Base-by-base conservation (phyloP, 257 asterid species). In the Haberlea rhodopensis region DNA sequence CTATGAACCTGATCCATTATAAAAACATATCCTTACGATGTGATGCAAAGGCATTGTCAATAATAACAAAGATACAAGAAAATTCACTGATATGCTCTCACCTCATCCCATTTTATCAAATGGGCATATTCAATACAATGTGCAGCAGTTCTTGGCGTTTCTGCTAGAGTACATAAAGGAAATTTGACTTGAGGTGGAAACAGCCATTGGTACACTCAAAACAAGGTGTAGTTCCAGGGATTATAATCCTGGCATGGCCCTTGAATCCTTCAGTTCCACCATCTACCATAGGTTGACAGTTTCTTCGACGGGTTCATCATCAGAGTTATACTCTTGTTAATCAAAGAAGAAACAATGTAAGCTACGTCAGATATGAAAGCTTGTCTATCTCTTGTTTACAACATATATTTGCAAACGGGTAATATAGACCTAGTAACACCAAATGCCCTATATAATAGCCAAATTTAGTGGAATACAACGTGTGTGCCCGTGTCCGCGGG, bases 101-200 rank as follows among this genome's bases (percentile, higher is more conserved):
- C 99, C 96, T 87, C 96, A 78, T 78, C 80, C 99, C 99, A 92
- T 71, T 92, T 87, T 63, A 92, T 89, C 76, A 89, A 76, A 78
- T 92, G 99, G 60, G 99, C 99, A 79, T 92, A 92, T 73, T 92
- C 99, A 71, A 92, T 87, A 66, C 97, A 92, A 67, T 92, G 97
- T 67, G 97, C 97, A 65, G 97, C 97, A 34, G 79, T 89, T 81
- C 96, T 81, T 46, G 99, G 96, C 72, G 99, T 92, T 76, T 92
- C 99, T 18, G 99, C 99, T 68, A 89, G 81, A 55, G n/a, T n/a
- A n/a, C n/a, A n/a, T n/a, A n/a, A n/a, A n/a, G n/a, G n/a, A n/a
- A n/a, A n/a, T n/a, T n/a, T 89, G 65, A 87, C 99, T 92, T 92
- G 99, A 2, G 94, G 97, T 3, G 99, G 99, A 66, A 92, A 92